Evolutionary conservation across 345 rosid genomes (phyloP).

Genomic region (Bruguiera parviflora): DNA sequence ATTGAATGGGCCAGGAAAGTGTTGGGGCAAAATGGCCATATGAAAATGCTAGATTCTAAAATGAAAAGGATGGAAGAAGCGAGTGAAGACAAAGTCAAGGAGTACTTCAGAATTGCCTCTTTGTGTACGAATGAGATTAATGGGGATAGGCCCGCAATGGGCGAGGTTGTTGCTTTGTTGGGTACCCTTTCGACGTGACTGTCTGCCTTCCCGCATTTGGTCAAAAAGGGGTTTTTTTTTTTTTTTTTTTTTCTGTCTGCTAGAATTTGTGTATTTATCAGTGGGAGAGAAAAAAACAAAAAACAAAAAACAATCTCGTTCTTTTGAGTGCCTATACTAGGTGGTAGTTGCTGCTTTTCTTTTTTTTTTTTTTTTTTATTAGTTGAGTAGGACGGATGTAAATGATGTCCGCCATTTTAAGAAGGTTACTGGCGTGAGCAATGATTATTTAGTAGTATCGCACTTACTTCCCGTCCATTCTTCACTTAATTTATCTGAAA

Average conservation of each 20-base stretch:
- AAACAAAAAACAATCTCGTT: no score
- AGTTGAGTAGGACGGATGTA: no score
- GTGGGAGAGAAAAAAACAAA: no score
- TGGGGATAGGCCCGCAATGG: conserved; percentile 57
- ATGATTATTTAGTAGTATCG: no score
- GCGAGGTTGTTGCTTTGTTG: conserved; percentile 38
- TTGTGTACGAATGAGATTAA: conserved; percentile 43
- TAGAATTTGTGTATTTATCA: no score
- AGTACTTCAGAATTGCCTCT: conserved; percentile 59
- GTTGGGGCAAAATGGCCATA: conserved; percentile 31
- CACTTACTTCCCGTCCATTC: no score
- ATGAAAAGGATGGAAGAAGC: conserved; percentile 21
- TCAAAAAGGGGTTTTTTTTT: not conserved
- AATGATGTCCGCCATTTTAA: no score
- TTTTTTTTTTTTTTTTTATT: no score
- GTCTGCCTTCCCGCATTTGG: not conserved
- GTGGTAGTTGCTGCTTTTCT: no score
- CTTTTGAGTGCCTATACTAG: no score
- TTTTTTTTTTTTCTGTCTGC: not conserved
- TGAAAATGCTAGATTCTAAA: conserved; percentile 51
- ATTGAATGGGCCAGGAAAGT: conserved; percentile 53
- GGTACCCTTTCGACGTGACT: not conserved
- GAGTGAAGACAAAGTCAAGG: conserved; percentile 31
- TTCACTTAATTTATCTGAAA: no score
- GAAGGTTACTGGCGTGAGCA: no score